These are phyloP conservation scores for Luffa acutangula DNA, from an alignment of 306 rosid species.

Conservation along the genomic window DNA sequence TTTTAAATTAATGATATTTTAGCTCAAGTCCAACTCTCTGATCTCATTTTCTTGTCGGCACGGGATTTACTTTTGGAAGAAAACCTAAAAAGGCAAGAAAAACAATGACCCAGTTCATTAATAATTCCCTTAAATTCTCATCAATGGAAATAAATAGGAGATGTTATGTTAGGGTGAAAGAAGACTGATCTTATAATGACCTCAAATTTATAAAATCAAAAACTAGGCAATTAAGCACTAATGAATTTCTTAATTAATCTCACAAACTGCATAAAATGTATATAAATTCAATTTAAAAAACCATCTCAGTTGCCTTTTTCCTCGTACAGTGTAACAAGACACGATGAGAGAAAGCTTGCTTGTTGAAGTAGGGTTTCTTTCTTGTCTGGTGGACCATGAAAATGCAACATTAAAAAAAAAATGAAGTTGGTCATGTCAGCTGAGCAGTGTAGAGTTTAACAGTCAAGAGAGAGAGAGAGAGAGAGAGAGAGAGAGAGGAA, in stretches of 20 bases:
- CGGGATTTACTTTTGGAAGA: conserved; percentile 12
- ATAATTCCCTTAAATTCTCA: conserved; percentile 2
- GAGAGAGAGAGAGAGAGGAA: conserved; percentile 11
- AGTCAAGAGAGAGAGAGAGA: conserved; percentile 17
- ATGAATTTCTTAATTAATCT: too few species aligned
- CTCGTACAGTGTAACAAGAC: not conserved
- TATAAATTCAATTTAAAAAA: too few species aligned
- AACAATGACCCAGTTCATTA: not conserved
- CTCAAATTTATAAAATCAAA: too few species aligned
- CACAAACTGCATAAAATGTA: too few species aligned
- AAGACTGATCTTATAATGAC: too few species aligned
- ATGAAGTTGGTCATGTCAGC: conserved; percentile 32
- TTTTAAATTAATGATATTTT: not conserved
- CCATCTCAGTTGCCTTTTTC: not conserved
- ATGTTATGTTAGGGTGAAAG: not conserved
- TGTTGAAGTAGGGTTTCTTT: conserved; percentile 42
- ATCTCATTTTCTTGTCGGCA: conserved; percentile 32
- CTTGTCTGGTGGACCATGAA: conserved; percentile 44
- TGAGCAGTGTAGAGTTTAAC: conserved; percentile 4
- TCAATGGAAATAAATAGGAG: not conserved
- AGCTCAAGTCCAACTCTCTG: not conserved
- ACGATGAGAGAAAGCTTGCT: conserved; percentile 29
- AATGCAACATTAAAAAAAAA: conserved; percentile 1
- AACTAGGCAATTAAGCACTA: too few species aligned
- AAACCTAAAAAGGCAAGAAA: not conserved